These are phyloP conservation scores for Ophiostoma angusticollis DNA, from an alignment of 2,329 filamentous ascomycete species.

Conservation along the genomic window DNA sequence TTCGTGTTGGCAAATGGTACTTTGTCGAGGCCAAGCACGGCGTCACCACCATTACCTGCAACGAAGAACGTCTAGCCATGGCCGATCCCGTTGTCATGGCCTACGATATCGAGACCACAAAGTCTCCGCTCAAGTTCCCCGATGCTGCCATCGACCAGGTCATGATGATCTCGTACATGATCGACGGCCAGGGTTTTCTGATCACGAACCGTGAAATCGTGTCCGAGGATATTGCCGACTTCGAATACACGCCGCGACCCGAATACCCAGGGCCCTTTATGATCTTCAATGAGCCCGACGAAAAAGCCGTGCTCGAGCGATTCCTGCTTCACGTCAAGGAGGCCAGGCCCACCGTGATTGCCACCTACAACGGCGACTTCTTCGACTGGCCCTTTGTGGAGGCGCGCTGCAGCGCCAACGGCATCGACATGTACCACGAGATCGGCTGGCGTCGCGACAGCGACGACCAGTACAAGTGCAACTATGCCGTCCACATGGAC, in stretches of 20 bases:
- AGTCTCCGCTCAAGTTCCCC: conserved; percentile 90
- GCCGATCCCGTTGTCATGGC: conserved; percentile 97
- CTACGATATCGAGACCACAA: conserved; percentile 98
- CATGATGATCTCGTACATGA: conserved; percentile 99
- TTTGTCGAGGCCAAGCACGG: conserved; percentile 90
- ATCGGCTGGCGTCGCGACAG: conserved; percentile 93
- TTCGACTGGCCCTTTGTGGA: conserved; percentile 99
- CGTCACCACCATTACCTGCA: conserved; percentile 64
- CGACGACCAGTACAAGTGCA: conserved; percentile 93
- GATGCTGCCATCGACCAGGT: conserved; percentile 90
- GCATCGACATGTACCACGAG: conserved; percentile 98
- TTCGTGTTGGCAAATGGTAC: conserved; percentile 95
- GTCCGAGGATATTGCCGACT: conserved; percentile 92
- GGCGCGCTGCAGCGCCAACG: conserved; percentile 78
- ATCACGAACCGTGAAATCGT: conserved; percentile 98
- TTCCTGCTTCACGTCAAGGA: conserved; percentile 97
- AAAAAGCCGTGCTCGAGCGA: conserved; percentile 73
- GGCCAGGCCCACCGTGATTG: conserved; percentile 86
- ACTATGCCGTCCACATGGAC: conserved; percentile 96
- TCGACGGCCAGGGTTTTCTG: conserved; percentile 92
- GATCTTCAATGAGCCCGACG: conserved; percentile 96
- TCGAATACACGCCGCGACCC: conserved; percentile 94
- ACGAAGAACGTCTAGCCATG: conserved; percentile 77
- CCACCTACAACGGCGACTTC: conserved; percentile 99
- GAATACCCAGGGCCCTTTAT: conserved; percentile 93